Percentiles rank a stretch among this genome's conserved stretches.
phyloP scores from a whole-genome alignment of 176 grass and related monocot species.

The Saccharum spontaneum region DNA sequence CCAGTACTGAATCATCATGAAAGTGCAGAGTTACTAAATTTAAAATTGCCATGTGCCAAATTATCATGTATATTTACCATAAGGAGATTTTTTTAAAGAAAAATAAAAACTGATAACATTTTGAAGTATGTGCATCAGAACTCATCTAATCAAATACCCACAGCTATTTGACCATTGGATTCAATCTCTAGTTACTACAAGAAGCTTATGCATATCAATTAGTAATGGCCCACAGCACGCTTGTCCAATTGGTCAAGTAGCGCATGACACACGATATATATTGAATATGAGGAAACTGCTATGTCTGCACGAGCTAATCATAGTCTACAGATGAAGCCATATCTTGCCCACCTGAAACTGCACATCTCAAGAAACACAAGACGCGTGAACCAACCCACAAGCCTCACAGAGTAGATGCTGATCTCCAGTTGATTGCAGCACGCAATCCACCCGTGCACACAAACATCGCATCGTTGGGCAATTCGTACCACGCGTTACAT shows the following conservation, averaged over 20 bases:
- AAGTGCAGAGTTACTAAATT: constrained; percentile 21
- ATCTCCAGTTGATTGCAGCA: background rate
- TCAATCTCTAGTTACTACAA: background rate
- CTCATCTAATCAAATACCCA: background rate
- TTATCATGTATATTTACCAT: background rate
- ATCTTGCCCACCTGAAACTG: background rate
- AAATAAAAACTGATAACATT: background rate
- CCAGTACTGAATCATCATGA: constrained; percentile 60
- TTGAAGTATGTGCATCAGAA: background rate
- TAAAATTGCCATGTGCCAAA: background rate
- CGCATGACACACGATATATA: background rate
- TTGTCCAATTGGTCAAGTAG: background rate
- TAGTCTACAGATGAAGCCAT: background rate
- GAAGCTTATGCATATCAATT: background rate
- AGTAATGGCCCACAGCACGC: background rate
- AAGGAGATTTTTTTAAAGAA: background rate
- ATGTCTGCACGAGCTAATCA: background rate
- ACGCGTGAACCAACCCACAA: constrained; percentile 25
- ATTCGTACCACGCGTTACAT: background rate
- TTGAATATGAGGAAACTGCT: background rate
- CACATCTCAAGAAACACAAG: background rate
- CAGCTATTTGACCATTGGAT: background rate
- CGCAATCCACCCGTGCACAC: background rate
- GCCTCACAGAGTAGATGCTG: background rate
- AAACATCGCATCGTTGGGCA: background rate